Evolutionary conservation across 2,329 filamentous ascomycete species (phyloP), one percentile per base, ranked within the genome.

Genomic region (Colletotrichum sp.): DNA sequence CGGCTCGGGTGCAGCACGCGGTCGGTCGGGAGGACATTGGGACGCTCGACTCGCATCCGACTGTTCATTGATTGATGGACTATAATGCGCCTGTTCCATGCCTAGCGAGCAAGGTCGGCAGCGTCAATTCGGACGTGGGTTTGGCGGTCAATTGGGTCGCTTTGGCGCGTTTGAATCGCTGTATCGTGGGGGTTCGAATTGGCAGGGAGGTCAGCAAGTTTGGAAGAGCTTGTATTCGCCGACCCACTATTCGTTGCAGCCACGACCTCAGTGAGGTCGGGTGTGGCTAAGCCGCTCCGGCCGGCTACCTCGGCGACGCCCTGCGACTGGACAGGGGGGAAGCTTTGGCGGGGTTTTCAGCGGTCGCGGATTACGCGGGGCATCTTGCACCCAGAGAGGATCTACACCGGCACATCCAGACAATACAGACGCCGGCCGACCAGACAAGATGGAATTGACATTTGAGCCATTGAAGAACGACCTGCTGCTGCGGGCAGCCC

Each of bases 381-480:
- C 67, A 73, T 62, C 36, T 26, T 68, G 49, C 28, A 64, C 73
- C 44, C 55, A 62, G 52, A 59, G 76, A 30, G 8, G 34, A 64
- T 64, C 34, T 64, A 65, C n/a, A 78, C 72, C 49, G 75, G 73
- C 70, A 55, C 70, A 76, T 71, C 65, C 68, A 63, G 39, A 62
- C 24, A 68, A 44, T 32, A 59, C 24, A 44, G 62, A 44, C 72
- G 36, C 63, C 71, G 71, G 69, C 79, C 79, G 77, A 68, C 21
- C 18, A 34, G 30, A 39, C 80, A 89, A 81, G 79, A 96, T 95
- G 94, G 87, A 88, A 77, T 89, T 92, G 80, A 86, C 92, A 81
- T 98, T 98, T 81, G 92, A 93, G 81, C 95, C 96, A 73, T 87
- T 99, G 84, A 93, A 98, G 87, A 99, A 99, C 86, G 96, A 99